These are phyloP conservation scores for Alectoria sarmentosa DNA, from an alignment of 495 filamentous ascomycete species.

Conservation along the genomic window DNA sequence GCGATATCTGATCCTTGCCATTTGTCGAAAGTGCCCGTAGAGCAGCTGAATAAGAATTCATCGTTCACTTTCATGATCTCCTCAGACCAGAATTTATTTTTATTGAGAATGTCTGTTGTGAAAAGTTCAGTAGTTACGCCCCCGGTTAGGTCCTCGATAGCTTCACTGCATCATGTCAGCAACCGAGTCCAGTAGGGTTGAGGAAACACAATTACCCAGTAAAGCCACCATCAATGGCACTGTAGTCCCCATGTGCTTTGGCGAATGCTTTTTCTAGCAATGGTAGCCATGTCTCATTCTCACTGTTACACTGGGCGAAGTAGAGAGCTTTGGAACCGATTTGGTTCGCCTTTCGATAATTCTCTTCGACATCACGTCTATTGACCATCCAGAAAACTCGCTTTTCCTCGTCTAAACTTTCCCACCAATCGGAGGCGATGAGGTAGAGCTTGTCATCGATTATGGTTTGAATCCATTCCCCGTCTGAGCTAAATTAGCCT, in stretches of 20 bases:
- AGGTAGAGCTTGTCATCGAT: conserved; percentile 85
- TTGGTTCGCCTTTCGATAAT: conserved; percentile 69
- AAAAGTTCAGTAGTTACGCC: conserved; percentile 80
- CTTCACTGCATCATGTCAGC: conserved; percentile 49
- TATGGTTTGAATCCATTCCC: conserved; percentile 86
- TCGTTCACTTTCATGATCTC: conserved; percentile 80
- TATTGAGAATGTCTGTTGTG: conserved; percentile 78
- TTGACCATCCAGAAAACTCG: conserved; percentile 65
- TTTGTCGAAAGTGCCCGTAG: conserved; percentile 55
- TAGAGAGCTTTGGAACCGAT: conserved; percentile 71
- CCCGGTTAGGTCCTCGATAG: conserved; percentile 87
- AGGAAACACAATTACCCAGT: conserved; percentile 46
- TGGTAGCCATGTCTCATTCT: conserved; percentile 92
- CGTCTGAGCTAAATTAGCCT: conserved; percentile 46
- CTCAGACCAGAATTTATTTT: conserved; percentile 80
- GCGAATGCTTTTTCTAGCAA: conserved; percentile 94
- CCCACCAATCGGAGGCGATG: conserved; percentile 75
- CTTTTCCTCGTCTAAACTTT: conserved; percentile 55
- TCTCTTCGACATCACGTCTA: conserved; percentile 65
- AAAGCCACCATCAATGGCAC: conserved; percentile 76
- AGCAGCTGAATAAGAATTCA: conserved; percentile 82
- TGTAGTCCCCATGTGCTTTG: conserved; percentile 87
- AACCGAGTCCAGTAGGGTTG: background rate
- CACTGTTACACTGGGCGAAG: conserved; percentile 78
- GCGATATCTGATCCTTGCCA: conserved; percentile 43